Evolutionary conservation across 345 rosid genomes (phyloP), one percentile per base, ranked within the genome.

Genomic region (Syzygium grande): DNA sequence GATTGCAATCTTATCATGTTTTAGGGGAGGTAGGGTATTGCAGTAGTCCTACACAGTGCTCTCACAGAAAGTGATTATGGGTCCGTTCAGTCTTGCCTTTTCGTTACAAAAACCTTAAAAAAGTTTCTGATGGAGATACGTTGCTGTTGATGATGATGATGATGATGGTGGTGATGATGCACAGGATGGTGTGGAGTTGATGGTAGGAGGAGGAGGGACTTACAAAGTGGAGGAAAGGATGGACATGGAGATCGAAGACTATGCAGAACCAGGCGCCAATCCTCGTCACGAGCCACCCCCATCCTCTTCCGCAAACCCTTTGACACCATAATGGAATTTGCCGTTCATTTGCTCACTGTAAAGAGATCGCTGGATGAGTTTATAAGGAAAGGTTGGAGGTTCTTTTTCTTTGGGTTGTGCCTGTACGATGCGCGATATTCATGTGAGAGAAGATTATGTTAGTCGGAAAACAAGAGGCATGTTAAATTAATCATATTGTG

Each of bases 241-340:
- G 94, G 93, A 88, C 29, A 25, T 93, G 83, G 93, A 91, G 85
- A 89, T 68, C 88, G 92, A 91, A 86, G 98, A 95, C 87, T 95
- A 95, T 89, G 94, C 98, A 56, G 98, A 94, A 61, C 89, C 96
- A 59, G 96, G 96, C 87, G 93, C 96, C 61, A 95, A 95, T 92
- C 91, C 92, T 88, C 91, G 91, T 88, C 98, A 93, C 89, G 94
- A 95, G 2, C 83, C 83, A 19, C 83, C 83, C 59, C 98, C 96
- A 13, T 91, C 86, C 91, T 84, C 94, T 41, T 95, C 97, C 3
- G 93, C 93, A 43, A 56, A 4, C n/a, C 83, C 49, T 73, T 73
- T 73, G 80, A 73, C 25, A 73, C 83, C 15, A 19, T 38, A 10
- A 19, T 19, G 27, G 83, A 38, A 73, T 41, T 73, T 11, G 7